Base-by-base conservation (phyloP, 2,329 filamentous ascomycete species). In the Proliferodiscus dingleyae region DNA sequence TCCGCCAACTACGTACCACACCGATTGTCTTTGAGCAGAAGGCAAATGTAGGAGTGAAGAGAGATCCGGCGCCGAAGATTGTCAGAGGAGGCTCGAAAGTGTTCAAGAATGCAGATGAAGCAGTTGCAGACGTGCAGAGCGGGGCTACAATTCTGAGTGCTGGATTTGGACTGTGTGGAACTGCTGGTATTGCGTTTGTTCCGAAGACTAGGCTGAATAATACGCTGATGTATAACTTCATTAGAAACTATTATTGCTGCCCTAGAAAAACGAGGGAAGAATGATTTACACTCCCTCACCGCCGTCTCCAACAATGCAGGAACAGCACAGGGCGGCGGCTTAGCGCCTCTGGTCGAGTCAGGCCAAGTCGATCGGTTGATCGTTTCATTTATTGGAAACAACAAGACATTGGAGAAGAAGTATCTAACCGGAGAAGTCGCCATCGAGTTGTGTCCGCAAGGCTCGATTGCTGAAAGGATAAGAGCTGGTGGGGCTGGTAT, bases 261-360 rank as follows among this genome's bases (percentile, higher is more conserved):
- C 13, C 75, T 91, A 30, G 73, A 80, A 45, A 70, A 71, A 15
- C 68, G 80, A 58, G 80, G 80, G 5, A 68, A 71, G 4, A 76
- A 81, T 4, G 71, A 66, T 41, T 63, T 75, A 36, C 71, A 68
- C 37, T 68, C 79, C 2, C 71, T 91, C 23, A 89, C 85, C 1
- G 85, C 85, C 16, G 83, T 90, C 2, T 89, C 85, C 41, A 91
- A 91, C 62, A 91, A 91, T 61, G 86, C 86, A 6, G 87, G 87
- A 21, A 73, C 81, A 23, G 80, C 84, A 30, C 79, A 81, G 22
- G 78, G 75, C 41, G 78, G 81, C 4, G 87, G 87, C 1, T 69
- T 91, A 13, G 80, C 85, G 1, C 75, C 80, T 7, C 73, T 90
- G 23, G 78, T 85, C 0, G 75, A 80, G 44, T 78, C 80, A 0